phyloP scores from a whole-genome alignment of 164 flowering plant genomes.

The Warburgia ugandensis region DNA sequence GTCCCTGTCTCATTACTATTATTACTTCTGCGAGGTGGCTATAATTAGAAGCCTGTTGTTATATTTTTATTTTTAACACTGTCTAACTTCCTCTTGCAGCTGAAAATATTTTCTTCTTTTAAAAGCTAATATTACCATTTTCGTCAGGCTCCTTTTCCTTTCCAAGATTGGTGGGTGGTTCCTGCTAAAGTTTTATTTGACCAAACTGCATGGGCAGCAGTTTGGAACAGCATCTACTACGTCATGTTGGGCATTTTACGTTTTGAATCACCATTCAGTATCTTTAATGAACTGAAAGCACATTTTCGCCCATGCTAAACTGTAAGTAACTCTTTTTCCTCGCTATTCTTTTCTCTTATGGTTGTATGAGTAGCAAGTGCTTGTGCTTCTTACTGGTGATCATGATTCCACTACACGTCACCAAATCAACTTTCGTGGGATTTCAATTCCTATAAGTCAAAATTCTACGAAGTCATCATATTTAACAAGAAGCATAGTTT shows the following conservation, averaged over 20 bases:
- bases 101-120: background rate
- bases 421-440: no score
- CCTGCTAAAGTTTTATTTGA: constrained; percentile 87
- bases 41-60: constrained; percentile 1
- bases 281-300: constrained; percentile 57
- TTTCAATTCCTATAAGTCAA: no score
- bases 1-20: constrained; percentile 79
- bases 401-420: no score
- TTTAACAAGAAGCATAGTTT: no score
- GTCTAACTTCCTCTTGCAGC: no score
- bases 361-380: background rate
- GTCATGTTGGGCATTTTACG: constrained; percentile 64
- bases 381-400: no score
- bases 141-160: constrained; percentile 71
- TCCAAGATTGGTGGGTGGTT: constrained; percentile 93
- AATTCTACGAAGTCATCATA: no score
- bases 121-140: constrained; percentile 1
- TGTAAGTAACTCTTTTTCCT: constrained; percentile 33
- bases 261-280: constrained; percentile 49
- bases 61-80: background rate
- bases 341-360: background rate
- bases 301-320: constrained; percentile 84
- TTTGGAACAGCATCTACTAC: constrained; percentile 91
- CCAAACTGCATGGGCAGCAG: constrained; percentile 81
- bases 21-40: constrained; percentile 69